Base-by-base conservation (phyloP, 2,329 filamentous ascomycete genomes). In the Epichloe baconii region DNA sequence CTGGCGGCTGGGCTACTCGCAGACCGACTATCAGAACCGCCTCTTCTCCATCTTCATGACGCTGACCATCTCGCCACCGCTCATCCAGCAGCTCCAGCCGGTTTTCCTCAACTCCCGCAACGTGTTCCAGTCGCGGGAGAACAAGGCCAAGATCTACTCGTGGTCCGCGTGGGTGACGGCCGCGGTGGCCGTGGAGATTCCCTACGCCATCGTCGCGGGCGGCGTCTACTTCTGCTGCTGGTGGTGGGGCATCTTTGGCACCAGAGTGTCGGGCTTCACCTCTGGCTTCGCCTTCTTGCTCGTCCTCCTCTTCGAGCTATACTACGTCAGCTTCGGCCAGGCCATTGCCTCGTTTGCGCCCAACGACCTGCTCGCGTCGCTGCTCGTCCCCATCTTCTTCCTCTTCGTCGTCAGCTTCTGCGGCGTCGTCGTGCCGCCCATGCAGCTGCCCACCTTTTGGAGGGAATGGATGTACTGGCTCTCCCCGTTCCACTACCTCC, bases 21-120 rank as follows among this genome's bases (percentile, higher is more conserved):
- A 70, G 1, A 76, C 82, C 53, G 82, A 84, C 58, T 78, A 84
- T 68, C 83, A 86, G 63, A 83, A 80, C 45, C 75, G 83, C 7
- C 73, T 90, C 8, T 90, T 91, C 67, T 82, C 83, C 8, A 73
- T 85, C 51, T 91, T 91, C 66, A 82, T 88, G 75, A 85, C 83
- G 0, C 71, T 90, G 4, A 87, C 82, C 6, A 86, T 93, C 56
- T 77, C 78, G 1, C 85, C 85, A 0, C 83, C 84, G 0, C 70
- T 90, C 1, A 86, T 90, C 52, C 83, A 89, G 59, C 85, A 90
- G 58, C 72, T 90, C 0, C 84, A 90, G 60, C 86, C 86, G 0
- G 77, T 79, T 5, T 89, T 85, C 62, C 69, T 88, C 48, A 71
- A 77, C 53, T 77, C 80, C 44, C 75, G 85, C 4, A 72, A 77